Evolutionary conservation across 805 yeast species (phyloP), one percentile per base, ranked within the genome.

Genomic region (Gaillardinia entomophila): DNA sequence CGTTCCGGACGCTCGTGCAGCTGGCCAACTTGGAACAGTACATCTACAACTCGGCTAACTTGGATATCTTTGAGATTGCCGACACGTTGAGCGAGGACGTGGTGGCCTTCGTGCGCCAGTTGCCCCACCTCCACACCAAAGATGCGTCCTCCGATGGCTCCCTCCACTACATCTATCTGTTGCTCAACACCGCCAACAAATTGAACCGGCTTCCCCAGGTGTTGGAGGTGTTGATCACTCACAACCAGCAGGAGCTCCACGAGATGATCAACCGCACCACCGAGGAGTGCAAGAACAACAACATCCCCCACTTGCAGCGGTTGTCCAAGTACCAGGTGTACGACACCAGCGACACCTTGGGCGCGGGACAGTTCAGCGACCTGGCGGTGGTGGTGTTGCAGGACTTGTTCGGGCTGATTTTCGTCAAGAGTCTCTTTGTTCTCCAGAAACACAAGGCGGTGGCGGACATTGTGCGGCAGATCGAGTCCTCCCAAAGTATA

Each of bases 401-500:
- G 41, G 87, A 85, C 40, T 67, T 87, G 26, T 82, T 83, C 41
- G 76, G 83, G 54, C 67, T 77, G 6, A 66, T 86, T n/a, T 87
- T 82, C 46, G 62, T 75, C 18, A 79, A 77, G 50, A 55, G 77
- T 32, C 57, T 80, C 26, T 68, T 77, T 16, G 76, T 83, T 4
- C 55, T 86, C 13, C 92, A 85, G 57, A 72, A 75, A 16, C 88
- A 85, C 49, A 66, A 81, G 19, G 78, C 81, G 2, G 68, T 87
- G 4, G 62, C 63, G 38, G 88, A 79, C 40, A 71, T 82, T 11
- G 64, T 73, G 5, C 57, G 60, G 8, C 36, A 41, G 19, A 53
- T 65, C 15, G 57, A 51, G 17, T 34, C 52, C 4, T 46, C 52
- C 10, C 46, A 44, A 16, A 43, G 38, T 22, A 30, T 50, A 3